Evolutionary conservation across 441 rosid species (phyloP).

Genomic region (Corymbia calophylla): DNA sequence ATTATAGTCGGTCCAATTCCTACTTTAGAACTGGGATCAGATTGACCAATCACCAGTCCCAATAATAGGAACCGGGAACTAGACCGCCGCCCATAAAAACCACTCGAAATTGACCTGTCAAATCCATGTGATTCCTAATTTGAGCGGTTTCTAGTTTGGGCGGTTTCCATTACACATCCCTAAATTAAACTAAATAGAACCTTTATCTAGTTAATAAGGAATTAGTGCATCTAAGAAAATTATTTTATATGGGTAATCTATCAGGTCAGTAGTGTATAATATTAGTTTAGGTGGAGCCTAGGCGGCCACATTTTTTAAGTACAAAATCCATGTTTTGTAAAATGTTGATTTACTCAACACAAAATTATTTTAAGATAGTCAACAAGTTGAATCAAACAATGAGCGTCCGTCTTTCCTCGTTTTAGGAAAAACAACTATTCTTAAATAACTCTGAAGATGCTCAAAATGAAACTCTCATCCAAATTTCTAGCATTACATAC

Average conservation of each 20-base stretch:
- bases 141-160: no score
- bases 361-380: not conserved
- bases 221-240: not conserved
- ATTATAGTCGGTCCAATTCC: accelerated
- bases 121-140: accelerated
- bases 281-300: not conserved
- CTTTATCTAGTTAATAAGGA: not conserved
- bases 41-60: accelerated
- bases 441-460: not conserved
- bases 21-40: accelerated
- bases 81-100: not conserved
- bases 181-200: not conserved
- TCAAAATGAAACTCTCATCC: not conserved
- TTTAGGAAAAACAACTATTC: not conserved
- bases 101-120: no score
- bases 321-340: not conserved
- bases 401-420: not conserved
- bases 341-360: not conserved
- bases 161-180: not conserved
- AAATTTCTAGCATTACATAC: not conserved
- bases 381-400: not conserved
- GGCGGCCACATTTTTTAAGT: not conserved
- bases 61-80: accelerated
- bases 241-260: no score
- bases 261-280: not conserved